A percentile compares a stretch with the other conserved stretches of the same genome.
phyloP scores from a whole-genome alignment of 2,329 filamentous ascomycete species.

The Penicillium freii region DNA sequence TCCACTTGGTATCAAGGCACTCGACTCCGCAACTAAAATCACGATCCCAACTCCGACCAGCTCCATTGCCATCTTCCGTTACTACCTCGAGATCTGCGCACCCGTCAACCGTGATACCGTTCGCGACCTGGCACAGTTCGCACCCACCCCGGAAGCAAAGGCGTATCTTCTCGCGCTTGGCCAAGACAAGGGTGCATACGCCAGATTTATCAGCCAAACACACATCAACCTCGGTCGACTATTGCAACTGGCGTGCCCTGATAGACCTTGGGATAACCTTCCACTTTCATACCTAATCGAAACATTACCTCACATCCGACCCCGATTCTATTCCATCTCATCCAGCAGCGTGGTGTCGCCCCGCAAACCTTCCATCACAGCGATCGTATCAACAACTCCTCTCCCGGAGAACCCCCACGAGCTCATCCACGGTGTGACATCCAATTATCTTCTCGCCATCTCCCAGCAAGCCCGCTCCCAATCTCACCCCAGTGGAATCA shows the following conservation, averaged over 20 bases:
- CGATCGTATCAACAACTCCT: conserved; percentile 75
- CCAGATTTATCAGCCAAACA: conserved; percentile 68
- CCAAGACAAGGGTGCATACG: conserved; percentile 82
- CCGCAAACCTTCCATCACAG: conserved; percentile 66
- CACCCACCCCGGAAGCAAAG: conserved; percentile 72
- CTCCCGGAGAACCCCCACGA: conserved; percentile 67
- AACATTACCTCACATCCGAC: conserved; percentile 80
- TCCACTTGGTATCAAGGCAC: conserved; percentile 55
- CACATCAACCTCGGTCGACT: conserved; percentile 62
- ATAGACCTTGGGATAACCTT: conserved; percentile 70
- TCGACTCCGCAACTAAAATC: conserved; percentile 70
- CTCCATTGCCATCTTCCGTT: conserved; percentile 78
- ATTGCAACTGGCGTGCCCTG: conserved; percentile 60
- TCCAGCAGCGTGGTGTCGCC: conserved; percentile 57
- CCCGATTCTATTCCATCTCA: conserved; percentile 94
- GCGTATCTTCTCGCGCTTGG: conserved; percentile 78
- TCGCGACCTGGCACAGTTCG: conserved; percentile 75
- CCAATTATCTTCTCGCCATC: conserved; percentile 83
- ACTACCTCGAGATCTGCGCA: conserved; percentile 89
- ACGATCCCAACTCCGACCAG: conserved; percentile 89
- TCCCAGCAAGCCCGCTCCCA: conserved; percentile 59
- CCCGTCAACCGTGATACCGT: conserved; percentile 91
- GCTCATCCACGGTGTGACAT: conserved; percentile 82
- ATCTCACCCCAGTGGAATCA: conserved; percentile 73
- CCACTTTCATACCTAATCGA: conserved; percentile 89